Percentiles rank a stretch among this genome's conserved stretches.
Conservation (phyloP, 202 grass and related monocot genomes). For the Carex arenaria region DNA sequence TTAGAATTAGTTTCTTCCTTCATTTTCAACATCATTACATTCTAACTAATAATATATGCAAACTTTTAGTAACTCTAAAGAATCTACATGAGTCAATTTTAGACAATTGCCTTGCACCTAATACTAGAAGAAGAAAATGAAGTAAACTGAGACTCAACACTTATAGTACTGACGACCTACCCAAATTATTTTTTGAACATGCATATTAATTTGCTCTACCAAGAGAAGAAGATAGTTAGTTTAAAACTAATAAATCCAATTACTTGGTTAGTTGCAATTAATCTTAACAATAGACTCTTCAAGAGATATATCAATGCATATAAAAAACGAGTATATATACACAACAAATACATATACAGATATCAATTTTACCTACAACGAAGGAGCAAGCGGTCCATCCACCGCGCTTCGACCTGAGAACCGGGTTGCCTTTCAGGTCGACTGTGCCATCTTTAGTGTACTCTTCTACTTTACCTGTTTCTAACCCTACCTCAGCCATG, state of each 20-base stretch:
- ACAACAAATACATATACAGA: background rate
- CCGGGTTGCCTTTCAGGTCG: constrained; percentile 70
- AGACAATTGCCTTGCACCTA: background rate
- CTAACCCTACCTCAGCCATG: constrained; percentile 54
- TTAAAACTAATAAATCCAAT: background rate
- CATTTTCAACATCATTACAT: background rate
- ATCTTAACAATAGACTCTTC: background rate
- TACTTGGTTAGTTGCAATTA: background rate
- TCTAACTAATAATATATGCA: background rate
- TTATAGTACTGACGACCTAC: background rate
- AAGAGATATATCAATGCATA: background rate
- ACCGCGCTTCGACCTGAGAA: constrained; percentile 68
- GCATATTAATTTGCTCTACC: background rate
- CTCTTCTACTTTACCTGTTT: constrained; percentile 26
- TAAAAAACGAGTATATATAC: background rate
- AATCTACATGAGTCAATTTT: background rate
- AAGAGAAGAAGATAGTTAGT: background rate
- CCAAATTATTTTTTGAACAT: background rate
- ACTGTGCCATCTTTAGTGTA: constrained; percentile 85
- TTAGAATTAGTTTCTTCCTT: background rate
- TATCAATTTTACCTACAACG: constrained; percentile 49
- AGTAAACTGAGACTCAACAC: background rate
- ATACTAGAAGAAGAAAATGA: background rate
- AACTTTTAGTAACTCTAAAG: background rate
- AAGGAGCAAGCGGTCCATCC: constrained; percentile 92